Base-by-base conservation (phyloP, 306 rosid species). In the Prunus padus region DNA sequence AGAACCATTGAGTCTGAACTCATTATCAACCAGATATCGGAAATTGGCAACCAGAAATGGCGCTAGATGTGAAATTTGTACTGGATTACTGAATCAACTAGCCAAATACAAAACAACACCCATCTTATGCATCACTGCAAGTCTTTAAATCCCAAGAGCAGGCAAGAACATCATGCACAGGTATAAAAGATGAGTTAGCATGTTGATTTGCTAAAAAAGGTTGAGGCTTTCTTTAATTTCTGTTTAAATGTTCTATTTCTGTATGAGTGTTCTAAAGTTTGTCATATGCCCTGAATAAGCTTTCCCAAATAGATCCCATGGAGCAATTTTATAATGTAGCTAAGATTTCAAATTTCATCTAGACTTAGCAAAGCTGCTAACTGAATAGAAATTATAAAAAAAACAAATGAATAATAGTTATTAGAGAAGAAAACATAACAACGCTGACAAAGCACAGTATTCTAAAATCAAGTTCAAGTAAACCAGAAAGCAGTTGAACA, bases 11-110 rank as follows among this genome's bases (percentile, higher is more conserved):
- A 59, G 5, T 11, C 18, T 11, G 33, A 69, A 69, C 25, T 69
- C 60, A 2, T 16, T 3, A 5, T 26, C 44, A 3, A 69, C 2
- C 7, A 49, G 23, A 49, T 49, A 49, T 47, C 49, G 23, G 26
- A 9, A 69, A 49, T 26, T 1, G 25, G 60, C 25, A 47, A 49
- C 73, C 60, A 49, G 18, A 49, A 25, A 49, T 15, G 6, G 16
- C 15, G 72, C 25, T 16, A 23, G 23, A 4, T 50, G 73, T 68
- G 42, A 68, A 8, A 68, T 49, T 42, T 68, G 72, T 44, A 68
- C 72, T 22, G 40, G 42, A 68, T 52, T 25, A 69, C 44, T 47
- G 31, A 18, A 25, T 18, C 44, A 15, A 19, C 73, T 46, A 68
- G 15, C 59, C 73, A 16, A 49, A 49, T 46, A 12, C 60, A 69